Conservation (phyloP, 2,329 filamentous ascomycete species). For the Talaromyces funiculosus region DNA sequence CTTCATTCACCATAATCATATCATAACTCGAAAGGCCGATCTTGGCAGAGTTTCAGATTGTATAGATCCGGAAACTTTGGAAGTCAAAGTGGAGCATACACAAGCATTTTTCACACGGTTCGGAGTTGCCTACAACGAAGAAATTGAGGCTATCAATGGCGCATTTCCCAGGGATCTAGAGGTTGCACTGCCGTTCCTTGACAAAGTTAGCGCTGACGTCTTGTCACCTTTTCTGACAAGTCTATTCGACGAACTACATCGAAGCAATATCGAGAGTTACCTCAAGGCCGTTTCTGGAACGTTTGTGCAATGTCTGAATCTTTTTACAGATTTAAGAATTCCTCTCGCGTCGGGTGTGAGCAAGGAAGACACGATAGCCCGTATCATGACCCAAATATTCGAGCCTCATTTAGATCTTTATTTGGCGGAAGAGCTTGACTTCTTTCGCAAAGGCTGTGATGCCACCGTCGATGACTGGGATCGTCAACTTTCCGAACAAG, state of each 20-base stretch:
- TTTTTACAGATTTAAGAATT: slow-evolving; percentile 65
- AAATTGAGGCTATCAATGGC: slow-evolving; percentile 69
- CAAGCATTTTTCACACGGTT: slow-evolving; percentile 73
- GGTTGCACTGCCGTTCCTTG: slow-evolving; percentile 72
- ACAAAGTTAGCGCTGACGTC: slow-evolving; percentile 74
- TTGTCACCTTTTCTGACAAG: slow-evolving; percentile 80
- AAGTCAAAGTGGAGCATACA: slow-evolving; percentile 72
- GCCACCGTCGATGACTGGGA: slow-evolving; percentile 80
- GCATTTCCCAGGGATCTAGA: slow-evolving; percentile 69
- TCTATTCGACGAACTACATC: slow-evolving; percentile 81
- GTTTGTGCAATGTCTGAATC: slow-evolving; percentile 77
- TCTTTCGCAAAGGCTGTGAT: slow-evolving; percentile 72
- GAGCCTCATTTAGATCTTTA: slow-evolving; percentile 94
- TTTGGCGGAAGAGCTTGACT: slow-evolving; percentile 81
- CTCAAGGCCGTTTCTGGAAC: slow-evolving; percentile 80
- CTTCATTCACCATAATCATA: slow-evolving; percentile 81
- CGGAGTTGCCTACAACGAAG: slow-evolving; percentile 71
- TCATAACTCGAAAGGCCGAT: slow-evolving; percentile 68
- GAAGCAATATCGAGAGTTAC: slow-evolving; percentile 68
- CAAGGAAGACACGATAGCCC: slow-evolving; percentile 60
- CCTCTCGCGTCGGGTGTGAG: slow-evolving; percentile 56
- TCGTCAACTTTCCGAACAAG: slow-evolving; percentile 83
- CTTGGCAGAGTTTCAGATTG: slow-evolving; percentile 75
- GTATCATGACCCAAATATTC: slow-evolving; percentile 67
- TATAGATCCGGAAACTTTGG: slow-evolving; percentile 62